Evolutionary conservation across 352 stramenopile genomes (phyloP).

Genomic region (Thalassiosira hispida): DNA sequence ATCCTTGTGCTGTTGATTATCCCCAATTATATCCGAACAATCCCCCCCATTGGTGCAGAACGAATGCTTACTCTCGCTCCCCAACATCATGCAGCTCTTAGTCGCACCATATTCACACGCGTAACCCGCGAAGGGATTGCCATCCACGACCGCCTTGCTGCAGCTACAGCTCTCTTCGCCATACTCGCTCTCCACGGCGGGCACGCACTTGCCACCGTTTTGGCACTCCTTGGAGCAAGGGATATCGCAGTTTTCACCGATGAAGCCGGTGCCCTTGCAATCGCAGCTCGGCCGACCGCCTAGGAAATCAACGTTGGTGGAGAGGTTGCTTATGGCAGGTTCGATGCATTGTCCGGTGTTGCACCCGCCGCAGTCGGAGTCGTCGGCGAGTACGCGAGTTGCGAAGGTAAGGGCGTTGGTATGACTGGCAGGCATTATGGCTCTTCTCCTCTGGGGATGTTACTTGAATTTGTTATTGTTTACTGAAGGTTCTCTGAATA

Average conservation of each 20-base stretch:
- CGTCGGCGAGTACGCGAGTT: conserved; percentile 11
- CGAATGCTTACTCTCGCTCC: conserved; percentile 42
- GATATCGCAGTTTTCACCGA: conserved; percentile 40
- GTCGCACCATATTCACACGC: conserved; percentile 42
- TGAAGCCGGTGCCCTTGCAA: conserved; percentile 34
- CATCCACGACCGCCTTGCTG: conserved; percentile 45
- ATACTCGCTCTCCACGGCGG: conserved; percentile 2
- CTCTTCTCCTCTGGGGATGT: no score
- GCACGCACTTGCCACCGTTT: conserved; percentile 42
- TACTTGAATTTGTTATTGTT: no score
- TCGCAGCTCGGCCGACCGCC: conserved; percentile 34
- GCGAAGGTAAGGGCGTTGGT: neutral
- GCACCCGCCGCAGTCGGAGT: conserved; percentile 40
- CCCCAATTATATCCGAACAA: conserved; percentile 33
- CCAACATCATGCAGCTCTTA: conserved; percentile 50
- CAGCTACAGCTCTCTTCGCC: conserved; percentile 34
- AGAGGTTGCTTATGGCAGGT: neutral
- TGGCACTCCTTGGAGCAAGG: conserved; percentile 31
- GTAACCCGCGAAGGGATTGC: conserved; percentile 43
- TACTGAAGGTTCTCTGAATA: no score
- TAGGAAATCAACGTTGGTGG: neutral
- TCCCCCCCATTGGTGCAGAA: conserved; percentile 51
- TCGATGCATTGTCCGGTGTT: conserved; percentile 40
- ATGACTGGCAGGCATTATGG: neutral
- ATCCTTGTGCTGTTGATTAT: conserved; percentile 47